phyloP scores from a whole-genome alignment of 305 asterid species.

The Coffea humblotiana region DNA sequence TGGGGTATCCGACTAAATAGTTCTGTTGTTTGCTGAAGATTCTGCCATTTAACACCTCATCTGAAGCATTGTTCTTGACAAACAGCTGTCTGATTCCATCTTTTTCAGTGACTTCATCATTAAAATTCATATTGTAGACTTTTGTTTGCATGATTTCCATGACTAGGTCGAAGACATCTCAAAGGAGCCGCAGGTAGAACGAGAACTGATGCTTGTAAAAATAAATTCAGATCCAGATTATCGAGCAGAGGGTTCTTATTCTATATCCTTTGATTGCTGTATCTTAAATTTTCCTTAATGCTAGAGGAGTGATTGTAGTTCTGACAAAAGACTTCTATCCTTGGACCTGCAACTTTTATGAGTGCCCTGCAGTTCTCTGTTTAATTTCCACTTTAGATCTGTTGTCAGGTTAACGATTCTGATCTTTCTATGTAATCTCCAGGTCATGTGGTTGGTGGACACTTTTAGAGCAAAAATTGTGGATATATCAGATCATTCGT shows the following conservation, averaged over 20 bases:
- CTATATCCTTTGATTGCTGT: slow-evolving; percentile 18
- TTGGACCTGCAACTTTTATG: background rate
- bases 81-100: background rate
- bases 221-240: slow-evolving; percentile 72
- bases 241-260: slow-evolving; percentile 71
- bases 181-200: slow-evolving; percentile 92
- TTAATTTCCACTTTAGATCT: background rate
- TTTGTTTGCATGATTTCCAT: slow-evolving; percentile 12
- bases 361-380: background rate
- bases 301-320: background rate
- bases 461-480: slow-evolving; percentile 91
- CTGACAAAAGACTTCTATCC: background rate
- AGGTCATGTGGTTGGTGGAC: slow-evolving; percentile 98
- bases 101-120: background rate
- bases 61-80: background rate
- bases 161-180: slow-evolving; percentile 88
- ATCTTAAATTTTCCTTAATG: background rate
- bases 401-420: background rate
- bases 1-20: background rate
- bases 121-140: background rate
- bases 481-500: slow-evolving; percentile 88
- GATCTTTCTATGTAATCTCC: slow-evolving; percentile 23
- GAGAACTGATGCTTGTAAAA: slow-evolving; percentile 93
- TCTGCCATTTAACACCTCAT: background rate
- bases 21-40: background rate